Evolutionary conservation across 805 yeast species (phyloP), one percentile per base, ranked within the genome.

Genomic region (Nakazawaea wickerhamii): DNA sequence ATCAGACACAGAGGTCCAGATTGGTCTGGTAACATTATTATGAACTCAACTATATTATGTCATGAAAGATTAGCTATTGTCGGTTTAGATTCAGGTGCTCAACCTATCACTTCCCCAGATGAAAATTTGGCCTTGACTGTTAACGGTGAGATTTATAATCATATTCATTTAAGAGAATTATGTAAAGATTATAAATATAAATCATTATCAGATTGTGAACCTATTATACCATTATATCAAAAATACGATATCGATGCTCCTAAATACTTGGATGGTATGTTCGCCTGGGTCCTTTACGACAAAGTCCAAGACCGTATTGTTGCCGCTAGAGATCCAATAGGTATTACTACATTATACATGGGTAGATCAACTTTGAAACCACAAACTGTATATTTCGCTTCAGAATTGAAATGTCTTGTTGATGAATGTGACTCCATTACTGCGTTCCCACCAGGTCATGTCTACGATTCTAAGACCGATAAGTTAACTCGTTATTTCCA

Each of bases 1-100:
- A 84, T 91, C 63, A 82, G 99, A 71, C 99, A 93, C 68, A 83
- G 99, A 68, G 99, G 99, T 59, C 99, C 99, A 53, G 99, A 93
- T 68, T 93, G 99, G 99, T 76, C 89, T 30, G 99, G 99, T 59
- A 89, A 88, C 79, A 63, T 75, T 51, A 68, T 76, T 51, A 79
- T 81, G 60, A 86, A 86, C 81, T 63, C 71, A 51, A 87, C 97
- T 37, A 81, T 93, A 52, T 67, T 93, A 53, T 81, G 85, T 55
- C 99, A 93, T 64, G 99, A 93, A 73, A 86, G 99, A 73, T 75
- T 93, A 62, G 95, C 98, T 52, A 90, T 93, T 61, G 99, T 93
- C 48, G 99, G 99, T 55, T 74, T 93, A 55, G 97, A 89, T 64
- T 73, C 96, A 35, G 99, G 99, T 60, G 96, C 99, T 50, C 99